Evolutionary conservation across 1,284 basidiomycete genomes (phyloP).

Genomic region (Ceratobasidium papillatum): DNA sequence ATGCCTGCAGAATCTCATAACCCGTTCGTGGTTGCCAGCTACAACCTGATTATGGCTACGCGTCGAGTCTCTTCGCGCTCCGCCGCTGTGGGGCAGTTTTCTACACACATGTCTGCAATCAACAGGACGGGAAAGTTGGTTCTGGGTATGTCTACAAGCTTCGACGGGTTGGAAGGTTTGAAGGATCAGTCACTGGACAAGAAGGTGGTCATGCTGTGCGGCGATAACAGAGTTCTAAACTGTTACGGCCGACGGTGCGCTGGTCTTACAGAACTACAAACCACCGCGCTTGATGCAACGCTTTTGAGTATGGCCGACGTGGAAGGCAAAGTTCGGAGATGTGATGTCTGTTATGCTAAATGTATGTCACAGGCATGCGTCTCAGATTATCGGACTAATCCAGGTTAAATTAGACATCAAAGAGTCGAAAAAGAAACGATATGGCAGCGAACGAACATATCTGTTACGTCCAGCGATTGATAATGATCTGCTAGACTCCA

Average conservation of each 20-base stretch:
- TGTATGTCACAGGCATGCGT: neutral
- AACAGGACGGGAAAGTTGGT: neutral
- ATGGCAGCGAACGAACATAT: neutral
- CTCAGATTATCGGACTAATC: neutral
- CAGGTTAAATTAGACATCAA: neutral
- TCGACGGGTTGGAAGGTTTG: conserved; percentile 1
- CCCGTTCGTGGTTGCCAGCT: neutral
- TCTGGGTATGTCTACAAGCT: neutral
- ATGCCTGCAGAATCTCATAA: neutral
- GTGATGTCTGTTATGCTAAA: neutral
- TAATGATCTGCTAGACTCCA: neutral
- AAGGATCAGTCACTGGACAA: neutral
- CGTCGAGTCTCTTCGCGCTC: neutral
- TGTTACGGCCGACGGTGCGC: neutral
- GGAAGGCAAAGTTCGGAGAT: neutral
- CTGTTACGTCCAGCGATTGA: conserved; percentile 7
- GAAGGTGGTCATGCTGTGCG: neutral
- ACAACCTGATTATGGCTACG: neutral
- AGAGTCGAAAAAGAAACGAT: neutral
- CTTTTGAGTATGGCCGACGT: neutral
- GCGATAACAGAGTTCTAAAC: neutral
- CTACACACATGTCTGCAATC: neutral
- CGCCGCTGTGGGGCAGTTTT: neutral
- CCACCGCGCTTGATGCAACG: neutral
- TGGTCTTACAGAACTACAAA: neutral